Conservation (phyloP, 176 grass and related monocot genomes). For the Pontederia crassipes region DNA sequence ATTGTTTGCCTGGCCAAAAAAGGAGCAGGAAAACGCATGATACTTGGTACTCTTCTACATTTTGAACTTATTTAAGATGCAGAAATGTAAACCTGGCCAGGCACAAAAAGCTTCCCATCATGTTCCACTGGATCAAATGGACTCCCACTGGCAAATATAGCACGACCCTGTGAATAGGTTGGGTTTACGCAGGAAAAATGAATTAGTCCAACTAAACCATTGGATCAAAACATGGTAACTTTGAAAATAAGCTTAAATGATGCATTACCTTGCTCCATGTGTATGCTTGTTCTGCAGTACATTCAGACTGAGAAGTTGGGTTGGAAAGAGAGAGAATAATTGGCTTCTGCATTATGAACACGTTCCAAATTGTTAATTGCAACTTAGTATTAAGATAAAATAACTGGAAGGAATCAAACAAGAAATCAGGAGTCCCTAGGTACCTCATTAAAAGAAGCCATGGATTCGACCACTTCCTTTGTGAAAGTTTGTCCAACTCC, state of each 20-base stretch:
- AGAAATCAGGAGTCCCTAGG: neutral
- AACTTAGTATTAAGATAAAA: neutral
- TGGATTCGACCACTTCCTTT: conserved; percentile 72
- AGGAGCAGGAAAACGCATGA: conserved; percentile 7
- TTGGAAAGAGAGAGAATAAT: conserved; percentile 80
- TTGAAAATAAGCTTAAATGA: neutral
- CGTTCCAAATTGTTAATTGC: neutral
- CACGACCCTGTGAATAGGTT: conserved; percentile 36
- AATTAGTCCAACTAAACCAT: neutral
- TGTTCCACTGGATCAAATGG: conserved; percentile 85
- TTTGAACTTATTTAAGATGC: neutral
- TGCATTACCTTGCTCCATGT: conserved; percentile 68
- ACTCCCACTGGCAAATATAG: conserved; percentile 92
- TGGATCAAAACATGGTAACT: neutral
- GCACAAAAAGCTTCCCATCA: conserved; percentile 52
- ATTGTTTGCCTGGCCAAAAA: conserved; percentile 63
- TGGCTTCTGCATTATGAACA: conserved; percentile 50
- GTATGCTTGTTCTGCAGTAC: conserved; percentile 89
- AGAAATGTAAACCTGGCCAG: conserved; percentile 44
- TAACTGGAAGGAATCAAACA: neutral
- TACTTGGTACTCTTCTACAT: neutral
- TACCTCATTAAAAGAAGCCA: conserved; percentile 77
- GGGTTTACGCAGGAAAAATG: too few relatives aligned
- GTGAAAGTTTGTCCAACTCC: conserved; percentile 98
- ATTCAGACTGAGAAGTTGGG: conserved; percentile 75